Evolutionary conservation across 805 yeast species (phyloP), one percentile per base, ranked within the genome.

Genomic region (Ogataea philodendri): DNA sequence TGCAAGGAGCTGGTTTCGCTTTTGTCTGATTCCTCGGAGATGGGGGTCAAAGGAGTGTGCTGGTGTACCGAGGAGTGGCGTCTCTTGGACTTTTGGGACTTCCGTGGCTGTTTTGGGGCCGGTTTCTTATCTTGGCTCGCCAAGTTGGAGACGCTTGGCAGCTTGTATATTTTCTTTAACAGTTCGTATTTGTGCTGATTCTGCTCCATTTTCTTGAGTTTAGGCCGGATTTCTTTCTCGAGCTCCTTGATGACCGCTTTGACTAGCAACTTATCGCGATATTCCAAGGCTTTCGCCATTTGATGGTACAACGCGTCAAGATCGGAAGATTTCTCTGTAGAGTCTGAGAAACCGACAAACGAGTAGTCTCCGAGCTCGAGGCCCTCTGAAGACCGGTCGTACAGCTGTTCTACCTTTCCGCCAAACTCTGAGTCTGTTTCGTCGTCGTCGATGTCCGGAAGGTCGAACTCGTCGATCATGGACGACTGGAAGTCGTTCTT

Each of bases 91-190:
- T 15, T 23, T 23, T 35, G 15, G 32, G 11, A 5, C 27, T 14
- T 4, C 29, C 11, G 5, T 20, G 23, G 17, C 22, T 6, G 3
- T 29, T 18, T 4, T 30, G n/a, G n/a, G n/a, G n/a, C n/a, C n/a
- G n/a, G 31, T 21, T 30, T 20, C 17, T 21, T 24, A 11, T 40
- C 24, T 15, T 44, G 44, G 14, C 35, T 40, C 15, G 44, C 44
- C 20, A 56, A 30, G 19, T 51, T 48, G 0, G 55, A 46, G 5
- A 55, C 42, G 35, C 60, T 55, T 7, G 60, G 61, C 16, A 56
- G 43, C 28, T 48, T 55, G 25, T 54, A 52, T 3, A 54, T 23
- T 13, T 20, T 29, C 33, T 53, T 56, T 16, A 51, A 26, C 5
- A 45, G 26, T 21, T 52, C 49, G 32, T 57, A 59, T 26, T 59